Percentiles rank a stretch among this genome's conserved stretches.
Conservation (phyloP, 1,139 yeast species). For the Pichia sp. region DNA sequence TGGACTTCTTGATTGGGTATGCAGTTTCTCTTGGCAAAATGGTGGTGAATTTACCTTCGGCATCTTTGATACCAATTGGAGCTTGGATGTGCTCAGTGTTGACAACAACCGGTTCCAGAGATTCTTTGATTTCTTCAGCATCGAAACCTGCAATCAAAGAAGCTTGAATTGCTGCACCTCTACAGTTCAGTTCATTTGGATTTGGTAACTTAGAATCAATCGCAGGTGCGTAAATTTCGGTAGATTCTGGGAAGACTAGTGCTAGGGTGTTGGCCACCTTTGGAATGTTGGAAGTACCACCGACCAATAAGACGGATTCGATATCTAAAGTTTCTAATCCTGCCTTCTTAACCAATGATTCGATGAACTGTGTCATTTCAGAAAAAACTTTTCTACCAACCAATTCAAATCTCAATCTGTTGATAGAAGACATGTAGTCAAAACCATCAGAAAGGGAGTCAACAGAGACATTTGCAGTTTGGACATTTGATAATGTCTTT, state of each 20-base stretch:
- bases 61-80: slow-evolving; percentile 81
- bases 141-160: slow-evolving; percentile 80
- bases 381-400: slow-evolving; percentile 75
- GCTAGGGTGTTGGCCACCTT: slow-evolving; percentile 77
- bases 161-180: slow-evolving; percentile 98
- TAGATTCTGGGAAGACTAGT: slow-evolving; percentile 74
- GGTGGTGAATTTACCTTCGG: slow-evolving; percentile 67
- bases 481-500: slow-evolving; percentile 89
- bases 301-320: slow-evolving; percentile 86
- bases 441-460: slow-evolving; percentile 92
- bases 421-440: slow-evolving; percentile 89
- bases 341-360: slow-evolving; percentile 73
- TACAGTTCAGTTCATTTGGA: slow-evolving; percentile 86
- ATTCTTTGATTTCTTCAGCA: slow-evolving; percentile 79
- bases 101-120: slow-evolving; percentile 78
- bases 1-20: slow-evolving; percentile 80
- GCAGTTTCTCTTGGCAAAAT: slow-evolving; percentile 83
- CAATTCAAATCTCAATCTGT: slow-evolving; percentile 91
- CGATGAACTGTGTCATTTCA: slow-evolving; percentile 74
- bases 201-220: slow-evolving; percentile 70
- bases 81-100: slow-evolving; percentile 83
- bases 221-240: slow-evolving; percentile 73
- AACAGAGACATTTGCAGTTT: slow-evolving; percentile 84
- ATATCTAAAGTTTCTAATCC: slow-evolving; percentile 79
- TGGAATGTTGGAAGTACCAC: slow-evolving; percentile 92